Percentiles rank a stretch among this genome's conserved stretches.
phyloP scores from a whole-genome alignment of 108 stramenopile genomes.

The Skeletonema potamos region DNA sequence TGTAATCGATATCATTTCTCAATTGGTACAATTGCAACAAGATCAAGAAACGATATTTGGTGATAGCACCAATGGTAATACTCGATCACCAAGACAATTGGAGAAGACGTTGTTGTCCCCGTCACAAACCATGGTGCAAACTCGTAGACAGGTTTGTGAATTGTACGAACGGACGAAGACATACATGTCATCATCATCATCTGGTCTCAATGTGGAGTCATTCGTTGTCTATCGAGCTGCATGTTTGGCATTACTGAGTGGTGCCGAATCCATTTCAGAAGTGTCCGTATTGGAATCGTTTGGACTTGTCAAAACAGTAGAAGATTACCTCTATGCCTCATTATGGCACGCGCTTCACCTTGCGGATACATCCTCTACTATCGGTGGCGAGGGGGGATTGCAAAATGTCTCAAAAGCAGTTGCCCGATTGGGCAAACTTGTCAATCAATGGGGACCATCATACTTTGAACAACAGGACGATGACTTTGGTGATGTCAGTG shows the following conservation, averaged over 20 bases:
- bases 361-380: constrained; percentile 20
- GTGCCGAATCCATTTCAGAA: constrained; percentile 42
- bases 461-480: constrained; percentile 67
- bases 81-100: not conserved
- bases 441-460: constrained; percentile 70
- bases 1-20: constrained; percentile 19
- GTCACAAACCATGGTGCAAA: constrained; percentile 16
- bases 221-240: constrained; percentile 17
- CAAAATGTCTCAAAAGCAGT: constrained; percentile 35
- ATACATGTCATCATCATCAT: not conserved
- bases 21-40: constrained; percentile 21
- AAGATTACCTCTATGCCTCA: constrained; percentile 76
- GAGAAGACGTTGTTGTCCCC: constrained; percentile 16
- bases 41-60: constrained; percentile 30
- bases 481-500: constrained; percentile 16
- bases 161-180: constrained; percentile 40
- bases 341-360: constrained; percentile 64
- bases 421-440: constrained; percentile 48
- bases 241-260: constrained; percentile 45
- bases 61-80: not conserved
- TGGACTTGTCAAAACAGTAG: constrained; percentile 61
- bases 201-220: not conserved
- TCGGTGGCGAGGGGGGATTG: constrained; percentile 8
- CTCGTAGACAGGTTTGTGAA: constrained; percentile 28
- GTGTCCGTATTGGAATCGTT: constrained; percentile 19